Evolutionary conservation across 306 rosid genomes (phyloP).

Genomic region (Lathyrus sativus): DNA sequence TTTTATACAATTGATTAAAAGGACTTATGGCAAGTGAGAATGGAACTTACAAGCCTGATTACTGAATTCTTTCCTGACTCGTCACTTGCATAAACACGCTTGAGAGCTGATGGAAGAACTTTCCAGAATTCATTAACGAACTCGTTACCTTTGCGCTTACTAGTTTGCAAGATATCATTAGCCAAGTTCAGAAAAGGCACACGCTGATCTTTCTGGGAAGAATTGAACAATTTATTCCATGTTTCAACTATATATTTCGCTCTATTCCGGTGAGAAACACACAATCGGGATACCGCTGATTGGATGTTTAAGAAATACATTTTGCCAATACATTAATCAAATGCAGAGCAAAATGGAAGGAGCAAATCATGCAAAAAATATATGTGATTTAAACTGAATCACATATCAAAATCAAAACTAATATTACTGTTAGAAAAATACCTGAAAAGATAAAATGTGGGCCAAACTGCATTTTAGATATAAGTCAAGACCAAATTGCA

Average conservation of each 20-base stretch:
- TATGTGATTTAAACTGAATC: slow-evolving; percentile 23
- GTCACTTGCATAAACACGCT: slow-evolving; percentile 59
- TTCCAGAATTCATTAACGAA: slow-evolving; percentile 95
- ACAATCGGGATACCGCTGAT: slow-evolving; percentile 82
- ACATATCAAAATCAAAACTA: slow-evolving; percentile 25
- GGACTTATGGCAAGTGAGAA: slow-evolving; percentile 15
- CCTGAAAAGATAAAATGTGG: neutral
- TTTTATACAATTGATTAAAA: slow-evolving; percentile 27
- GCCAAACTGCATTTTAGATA: neutral
- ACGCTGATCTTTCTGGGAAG: slow-evolving; percentile 73
- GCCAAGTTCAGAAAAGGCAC: slow-evolving; percentile 80
- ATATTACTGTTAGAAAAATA: slow-evolving; percentile 9
- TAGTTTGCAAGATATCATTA: slow-evolving; percentile 88
- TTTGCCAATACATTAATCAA: slow-evolving; percentile 24
- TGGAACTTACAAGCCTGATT: slow-evolving; percentile 66
- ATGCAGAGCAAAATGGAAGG: slow-evolving; percentile 1
- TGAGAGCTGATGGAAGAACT: slow-evolving; percentile 80
- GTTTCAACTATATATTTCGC: slow-evolving; percentile 82
- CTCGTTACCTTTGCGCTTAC: slow-evolving; percentile 86
- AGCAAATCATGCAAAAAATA: slow-evolving; percentile 3
- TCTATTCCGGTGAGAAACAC: slow-evolving; percentile 75
- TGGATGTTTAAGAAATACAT: slow-evolving; percentile 51
- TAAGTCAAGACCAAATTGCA: neutral
- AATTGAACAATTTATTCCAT: slow-evolving; percentile 77
- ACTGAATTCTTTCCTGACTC: slow-evolving; percentile 66